phyloP scores from a whole-genome alignment of 1,139 yeast genomes.

The Kurtzmaniella natalensis region DNA sequence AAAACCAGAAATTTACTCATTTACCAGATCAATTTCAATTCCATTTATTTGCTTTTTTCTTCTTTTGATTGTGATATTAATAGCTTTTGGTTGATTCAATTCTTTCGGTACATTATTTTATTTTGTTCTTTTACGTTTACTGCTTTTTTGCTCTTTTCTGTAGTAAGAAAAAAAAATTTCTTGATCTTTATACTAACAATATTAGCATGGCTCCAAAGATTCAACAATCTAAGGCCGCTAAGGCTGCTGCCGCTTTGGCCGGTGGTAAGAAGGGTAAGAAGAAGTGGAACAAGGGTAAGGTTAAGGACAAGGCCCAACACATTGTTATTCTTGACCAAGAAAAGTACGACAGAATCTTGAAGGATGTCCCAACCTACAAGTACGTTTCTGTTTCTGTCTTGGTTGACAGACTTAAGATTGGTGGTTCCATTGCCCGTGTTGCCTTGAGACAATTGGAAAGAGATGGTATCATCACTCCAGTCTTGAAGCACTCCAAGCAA shows the following conservation, averaged over 20 bases:
- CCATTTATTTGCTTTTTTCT: no score
- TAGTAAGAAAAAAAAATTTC: no score
- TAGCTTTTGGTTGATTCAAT: no score
- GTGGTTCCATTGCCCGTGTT: slow-evolving; percentile 98
- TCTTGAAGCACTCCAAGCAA: slow-evolving; percentile 95
- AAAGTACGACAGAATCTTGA: slow-evolving; percentile 97
- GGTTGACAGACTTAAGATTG: slow-evolving; percentile 98
- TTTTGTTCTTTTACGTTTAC: no score
- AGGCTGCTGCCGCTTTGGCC: slow-evolving; percentile 99
- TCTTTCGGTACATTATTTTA: no score
- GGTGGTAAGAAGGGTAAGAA: slow-evolving; percentile 99
- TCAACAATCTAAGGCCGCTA: slow-evolving; percentile 99
- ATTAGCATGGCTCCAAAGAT: slow-evolving; percentile 95
- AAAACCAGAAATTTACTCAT: no score
- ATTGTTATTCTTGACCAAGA: slow-evolving; percentile 96
- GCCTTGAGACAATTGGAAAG: slow-evolving; percentile 95
- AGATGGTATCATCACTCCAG: slow-evolving; percentile 93
- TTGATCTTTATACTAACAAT: slow-evolving; percentile 29
- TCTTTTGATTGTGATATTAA: no score
- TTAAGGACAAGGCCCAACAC: slow-evolving; percentile 99
- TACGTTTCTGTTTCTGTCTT: slow-evolving; percentile 96
- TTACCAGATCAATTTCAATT: no score
- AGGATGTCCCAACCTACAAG: slow-evolving; percentile 99
- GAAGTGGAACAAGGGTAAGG: slow-evolving; percentile 99
- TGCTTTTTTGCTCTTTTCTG: no score